Evolutionary conservation across 495 filamentous ascomycete genomes (phyloP), one percentile per base, ranked within the genome.

Genomic region (Neurospora discreta): DNA sequence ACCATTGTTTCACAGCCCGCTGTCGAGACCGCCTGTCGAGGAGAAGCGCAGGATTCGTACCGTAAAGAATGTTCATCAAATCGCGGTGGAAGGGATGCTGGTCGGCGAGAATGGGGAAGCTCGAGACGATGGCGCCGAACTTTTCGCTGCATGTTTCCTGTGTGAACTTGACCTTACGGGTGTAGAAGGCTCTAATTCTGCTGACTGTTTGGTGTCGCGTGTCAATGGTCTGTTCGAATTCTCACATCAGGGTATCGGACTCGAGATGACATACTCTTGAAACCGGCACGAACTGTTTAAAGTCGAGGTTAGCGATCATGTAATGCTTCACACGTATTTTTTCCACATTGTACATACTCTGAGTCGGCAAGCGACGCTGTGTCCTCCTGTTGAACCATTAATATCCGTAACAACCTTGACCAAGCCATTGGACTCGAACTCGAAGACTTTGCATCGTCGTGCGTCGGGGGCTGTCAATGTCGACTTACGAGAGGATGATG

Each of bases 81-180:
- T 87, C 83, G 83, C 87, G 88, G 86, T 92, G 95, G 86, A 99
- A 99, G 52, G 95, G 95, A 80, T 99, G 95, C 80, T 98, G 95
- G 78, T 99, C 95, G 74, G 93, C 89, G 41, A 99, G 85, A n/a
- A 93, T 85, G 39, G 95, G 95, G 78, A 99, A 99, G 77, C 92
- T 94, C 80, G 95, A 91, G 72, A 98, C 88, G 77, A 97, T 97
- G 39, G 89, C 85, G 73, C 88, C 89, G 72, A 99, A 89, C 84
- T 98, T 97, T 76, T 99, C 95, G 70, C 89, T 89, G 82, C 98
- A 98, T 52, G 95, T 98, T 82, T 98, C 94, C 78, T 95, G 90
- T n/a, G 95, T 98, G 81, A 92, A 98, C 77, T 98, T 99, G 87
- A 98, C 95, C 83, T 99, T 98, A 80, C 95, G 88, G 72, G 94